Percentiles rank a stretch among this genome's conserved stretches.
These are phyloP conservation scores for Aspergillus sp. DNA, from an alignment of 2,329 filamentous ascomycete species.

Conservation along the genomic window DNA sequence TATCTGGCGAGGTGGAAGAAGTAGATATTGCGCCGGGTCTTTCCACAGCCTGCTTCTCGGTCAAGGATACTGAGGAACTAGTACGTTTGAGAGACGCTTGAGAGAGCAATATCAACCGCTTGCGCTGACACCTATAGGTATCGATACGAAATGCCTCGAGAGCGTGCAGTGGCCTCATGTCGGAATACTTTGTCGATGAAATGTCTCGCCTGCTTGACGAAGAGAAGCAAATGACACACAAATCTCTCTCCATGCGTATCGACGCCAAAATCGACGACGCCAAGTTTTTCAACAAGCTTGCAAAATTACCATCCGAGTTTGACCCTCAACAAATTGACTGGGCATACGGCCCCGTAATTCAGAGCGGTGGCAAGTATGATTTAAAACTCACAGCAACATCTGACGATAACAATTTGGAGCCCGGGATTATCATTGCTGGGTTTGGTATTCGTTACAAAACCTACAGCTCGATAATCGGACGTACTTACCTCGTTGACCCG, in stretches of 20 bases:
- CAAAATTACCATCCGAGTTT: slow-evolving; percentile 82
- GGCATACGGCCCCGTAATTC: slow-evolving; percentile 86
- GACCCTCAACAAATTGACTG: slow-evolving; percentile 90
- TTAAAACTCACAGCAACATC: slow-evolving; percentile 78
- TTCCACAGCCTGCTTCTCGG: slow-evolving; percentile 80
- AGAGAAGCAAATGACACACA: slow-evolving; percentile 96
- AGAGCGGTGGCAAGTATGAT: slow-evolving; percentile 96
- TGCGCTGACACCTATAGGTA: slow-evolving; percentile 55
- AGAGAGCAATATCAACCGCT: neutral
- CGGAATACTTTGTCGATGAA: slow-evolving; percentile 95
- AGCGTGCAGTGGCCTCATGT: slow-evolving; percentile 92
- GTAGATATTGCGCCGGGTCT: slow-evolving; percentile 83
- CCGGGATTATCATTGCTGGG: slow-evolving; percentile 90
- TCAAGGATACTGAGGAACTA: slow-evolving; percentile 94
- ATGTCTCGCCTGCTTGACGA: slow-evolving; percentile 96
- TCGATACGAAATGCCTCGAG: slow-evolving; percentile 93
- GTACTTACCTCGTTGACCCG: slow-evolving; percentile 95
- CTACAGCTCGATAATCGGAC: slow-evolving; percentile 88
- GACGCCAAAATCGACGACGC: slow-evolving; percentile 88
- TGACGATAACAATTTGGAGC: slow-evolving; percentile 81
- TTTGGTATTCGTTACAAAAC: slow-evolving; percentile 94
- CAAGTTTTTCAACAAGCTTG: slow-evolving; percentile 88
- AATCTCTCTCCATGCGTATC: slow-evolving; percentile 81
- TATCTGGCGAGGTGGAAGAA: slow-evolving; percentile 84
- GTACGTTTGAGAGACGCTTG: slow-evolving; percentile 44